Evolutionary conservation across 2,329 filamentous ascomycete genomes (phyloP).

Genomic region (Cladophialophora yegresii): DNA sequence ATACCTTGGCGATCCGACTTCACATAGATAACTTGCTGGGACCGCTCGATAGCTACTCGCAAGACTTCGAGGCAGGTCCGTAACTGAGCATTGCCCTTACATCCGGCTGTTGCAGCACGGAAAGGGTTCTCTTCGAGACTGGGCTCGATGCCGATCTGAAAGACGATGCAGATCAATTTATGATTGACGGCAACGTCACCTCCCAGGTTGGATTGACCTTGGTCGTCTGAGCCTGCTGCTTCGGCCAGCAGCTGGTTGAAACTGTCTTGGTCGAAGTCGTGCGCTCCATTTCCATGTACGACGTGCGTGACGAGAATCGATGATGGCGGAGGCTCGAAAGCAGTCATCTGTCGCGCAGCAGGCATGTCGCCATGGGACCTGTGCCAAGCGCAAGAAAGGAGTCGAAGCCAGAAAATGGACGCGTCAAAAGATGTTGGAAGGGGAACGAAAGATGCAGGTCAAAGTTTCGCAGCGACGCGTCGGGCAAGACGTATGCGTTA

Average conservation of each 20-base stretch:
- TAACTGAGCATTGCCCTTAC: slow-evolving; percentile 44
- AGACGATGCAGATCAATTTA: slow-evolving; percentile 81
- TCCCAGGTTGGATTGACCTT: slow-evolving; percentile 53
- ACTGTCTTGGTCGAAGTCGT: slow-evolving; percentile 68
- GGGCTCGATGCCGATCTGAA: slow-evolving; percentile 69
- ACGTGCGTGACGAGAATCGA: slow-evolving; percentile 88
- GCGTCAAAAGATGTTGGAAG: neutral
- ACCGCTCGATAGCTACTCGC: slow-evolving; percentile 71
- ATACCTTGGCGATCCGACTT: slow-evolving; percentile 52
- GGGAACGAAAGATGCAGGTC: neutral
- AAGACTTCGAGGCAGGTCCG: slow-evolving; percentile 77
- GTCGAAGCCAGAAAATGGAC: neutral
- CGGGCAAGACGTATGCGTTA: neutral
- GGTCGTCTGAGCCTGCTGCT: slow-evolving; percentile 54
- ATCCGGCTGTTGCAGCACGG: slow-evolving; percentile 55
- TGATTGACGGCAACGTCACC: slow-evolving; percentile 76
- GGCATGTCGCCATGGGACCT: slow-evolving; percentile 26
- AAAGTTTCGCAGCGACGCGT: neutral
- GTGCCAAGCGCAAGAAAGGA: neutral
- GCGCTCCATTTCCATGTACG: slow-evolving; percentile 64
- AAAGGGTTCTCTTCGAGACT: slow-evolving; percentile 65
- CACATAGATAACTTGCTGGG: slow-evolving; percentile 67
- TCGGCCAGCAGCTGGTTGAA: slow-evolving; percentile 74
- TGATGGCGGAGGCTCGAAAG: slow-evolving; percentile 55
- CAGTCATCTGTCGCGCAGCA: slow-evolving; percentile 29